These are phyloP conservation scores for Penicillium soppii DNA, from an alignment of 495 filamentous ascomycete genomes.

Conservation along the genomic window DNA sequence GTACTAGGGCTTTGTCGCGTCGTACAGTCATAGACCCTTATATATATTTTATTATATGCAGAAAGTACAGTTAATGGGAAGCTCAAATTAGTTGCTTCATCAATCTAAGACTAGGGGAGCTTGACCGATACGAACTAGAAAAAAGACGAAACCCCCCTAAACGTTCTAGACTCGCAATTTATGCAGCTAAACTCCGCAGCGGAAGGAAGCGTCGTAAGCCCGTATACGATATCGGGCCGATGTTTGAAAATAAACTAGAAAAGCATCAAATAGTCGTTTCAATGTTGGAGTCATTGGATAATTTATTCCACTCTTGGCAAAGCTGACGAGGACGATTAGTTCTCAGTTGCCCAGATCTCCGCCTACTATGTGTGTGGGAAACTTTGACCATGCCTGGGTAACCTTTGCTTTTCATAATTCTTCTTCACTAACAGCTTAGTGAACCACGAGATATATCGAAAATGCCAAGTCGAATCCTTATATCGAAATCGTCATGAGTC, in stretches of 20 bases:
- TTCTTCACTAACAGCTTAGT: too few relatives aligned
- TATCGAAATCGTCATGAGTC: slow-evolving; percentile 17
- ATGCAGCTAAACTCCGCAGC: background rate
- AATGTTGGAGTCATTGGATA: background rate
- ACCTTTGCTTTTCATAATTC: background rate
- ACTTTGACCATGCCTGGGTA: too few relatives aligned
- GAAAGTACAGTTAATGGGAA: too few relatives aligned
- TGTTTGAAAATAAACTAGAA: background rate
- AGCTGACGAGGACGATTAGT: background rate
- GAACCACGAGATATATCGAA: too few relatives aligned
- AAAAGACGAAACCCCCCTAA: too few relatives aligned
- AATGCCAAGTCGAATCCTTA: slow-evolving; percentile 1
- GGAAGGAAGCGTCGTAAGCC: slow-evolving; percentile 8
- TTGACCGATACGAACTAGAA: background rate
- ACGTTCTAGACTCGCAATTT: background rate
- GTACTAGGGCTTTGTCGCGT: too few relatives aligned
- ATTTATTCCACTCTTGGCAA: background rate
- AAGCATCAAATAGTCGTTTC: background rate
- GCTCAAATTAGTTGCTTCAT: too few relatives aligned
- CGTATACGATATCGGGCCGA: background rate
- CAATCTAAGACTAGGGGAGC: too few relatives aligned
- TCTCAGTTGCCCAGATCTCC: background rate
- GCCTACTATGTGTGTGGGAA: too few relatives aligned
- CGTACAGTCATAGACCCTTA: too few relatives aligned
- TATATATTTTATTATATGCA: too few relatives aligned